Evolutionary conservation across 441 rosid species (phyloP), one percentile per base, ranked within the genome.

Genomic region (Theobroma grandiflorum): DNA sequence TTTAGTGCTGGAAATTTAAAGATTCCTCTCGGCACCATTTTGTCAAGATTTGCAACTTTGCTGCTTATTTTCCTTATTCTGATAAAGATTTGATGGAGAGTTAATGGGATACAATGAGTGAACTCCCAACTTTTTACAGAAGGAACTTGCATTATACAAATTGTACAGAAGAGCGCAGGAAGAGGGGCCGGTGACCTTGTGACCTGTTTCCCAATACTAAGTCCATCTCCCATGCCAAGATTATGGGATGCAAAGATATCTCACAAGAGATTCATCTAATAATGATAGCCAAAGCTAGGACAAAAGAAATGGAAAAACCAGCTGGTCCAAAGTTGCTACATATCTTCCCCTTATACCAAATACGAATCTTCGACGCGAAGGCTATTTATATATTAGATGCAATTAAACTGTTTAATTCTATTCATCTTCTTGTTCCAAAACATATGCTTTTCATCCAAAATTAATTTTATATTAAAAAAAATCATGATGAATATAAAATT

Each of bases 181-280:
- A 35, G 43, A 65, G 70, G 70, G 70, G n/a, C 47, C 43, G 26
- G 70, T 38, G 38, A 16, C 37, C 73, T 20, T 43, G 18, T 68
- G 55, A 45, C 73, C 35, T 43, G 58, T 57, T 78, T 57, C 43
- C 67, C 75, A 69, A 52, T 33, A 42, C 35, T 18, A 11, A 66
- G 31, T 55, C 59, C 42, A 62, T 62, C 40, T 62, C n/a, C 67
- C 67, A 35, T 20, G 67, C 67, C 42, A 14, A 35, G n/a, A 59
- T 59, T 37, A n/a, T 70, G 61, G 38, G 38, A 31, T 59, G 70
- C 59, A 45, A 70, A 3, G n/a, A 76, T 76, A 49, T 78, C 35
- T 37, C 53, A 10, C 49, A 12, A 9, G 11, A 43, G 47, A 68
- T 68, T 68, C 80, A 68, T 68, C 31, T 26, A 55, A 66, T 77